Conservation (phyloP, 148 eudicot genomes). For the Pouteria glomerata region DNA sequence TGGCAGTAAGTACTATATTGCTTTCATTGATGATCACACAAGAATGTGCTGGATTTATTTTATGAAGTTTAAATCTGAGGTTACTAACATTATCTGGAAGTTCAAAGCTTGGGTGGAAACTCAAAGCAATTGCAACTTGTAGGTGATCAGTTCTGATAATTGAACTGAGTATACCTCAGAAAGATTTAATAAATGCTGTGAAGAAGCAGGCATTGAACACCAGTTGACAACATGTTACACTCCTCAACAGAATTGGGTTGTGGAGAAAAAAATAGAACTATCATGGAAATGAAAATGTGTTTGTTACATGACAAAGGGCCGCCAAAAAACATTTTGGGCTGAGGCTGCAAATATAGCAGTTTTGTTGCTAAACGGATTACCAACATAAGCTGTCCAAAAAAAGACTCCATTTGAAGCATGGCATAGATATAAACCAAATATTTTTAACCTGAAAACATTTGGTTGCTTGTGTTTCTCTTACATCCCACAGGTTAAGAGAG, state of each 20-base stretch:
- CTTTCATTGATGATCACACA: neutral
- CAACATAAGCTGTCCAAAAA: neutral
- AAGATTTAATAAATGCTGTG: neutral
- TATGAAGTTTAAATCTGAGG: too few relatives aligned
- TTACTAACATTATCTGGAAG: too few relatives aligned
- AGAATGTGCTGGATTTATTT: too few relatives aligned
- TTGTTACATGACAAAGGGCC: neutral
- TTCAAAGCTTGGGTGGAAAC: neutral
- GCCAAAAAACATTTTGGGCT: constrained; percentile 1
- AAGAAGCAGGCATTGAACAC: constrained; percentile 1
- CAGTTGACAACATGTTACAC: neutral
- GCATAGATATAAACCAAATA: neutral
- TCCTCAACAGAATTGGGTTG: neutral
- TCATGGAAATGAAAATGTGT: neutral
- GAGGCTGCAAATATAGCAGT: neutral
- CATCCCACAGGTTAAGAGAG: constrained; percentile 1
- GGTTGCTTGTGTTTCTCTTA: too few relatives aligned
- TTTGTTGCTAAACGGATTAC: neutral
- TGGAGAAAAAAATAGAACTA: neutral
- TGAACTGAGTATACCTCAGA: neutral
- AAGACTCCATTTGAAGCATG: constrained; percentile 1
- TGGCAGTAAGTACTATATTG: neutral
- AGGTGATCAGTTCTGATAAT: neutral
- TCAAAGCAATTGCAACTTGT: neutral
- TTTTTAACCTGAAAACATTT: neutral